Conservation (phyloP, 805 yeast species). For the Myxozyma geophila region DNA sequence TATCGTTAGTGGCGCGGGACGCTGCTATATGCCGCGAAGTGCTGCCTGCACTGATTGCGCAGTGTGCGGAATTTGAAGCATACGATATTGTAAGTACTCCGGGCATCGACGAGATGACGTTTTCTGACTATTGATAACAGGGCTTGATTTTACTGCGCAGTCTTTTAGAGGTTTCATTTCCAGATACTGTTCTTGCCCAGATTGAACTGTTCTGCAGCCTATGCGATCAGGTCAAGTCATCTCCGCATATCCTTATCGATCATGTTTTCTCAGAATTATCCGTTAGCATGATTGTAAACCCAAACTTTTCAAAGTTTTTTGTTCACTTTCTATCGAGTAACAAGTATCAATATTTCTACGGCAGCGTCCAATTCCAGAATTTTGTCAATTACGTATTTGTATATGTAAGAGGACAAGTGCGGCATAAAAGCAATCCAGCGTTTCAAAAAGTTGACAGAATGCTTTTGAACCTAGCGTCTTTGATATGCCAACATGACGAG, state of each 20-base stretch:
- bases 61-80: conserved; percentile 24
- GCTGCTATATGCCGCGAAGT: conserved; percentile 9
- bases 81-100: conserved; percentile 18
- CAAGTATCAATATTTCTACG: background rate
- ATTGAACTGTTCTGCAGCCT: conserved; percentile 11
- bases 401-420: conserved; percentile 1
- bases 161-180: conserved; percentile 13
- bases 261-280: conserved; percentile 13
- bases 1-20: conserved; percentile 24
- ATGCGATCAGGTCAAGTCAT: conserved; percentile 7
- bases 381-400: conserved; percentile 12
- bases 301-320: conserved; percentile 9
- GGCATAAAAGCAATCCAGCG: conserved; percentile 13
- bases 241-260: conserved; percentile 15
- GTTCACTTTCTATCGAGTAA: background rate
- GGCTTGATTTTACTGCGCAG: conserved; percentile 18
- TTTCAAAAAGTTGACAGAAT: background rate
- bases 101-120: background rate
- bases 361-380: conserved; percentile 2
- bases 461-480: conserved; percentile 1
- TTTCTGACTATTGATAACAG: conserved; percentile 3
- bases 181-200: conserved; percentile 13
- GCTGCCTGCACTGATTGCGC: conserved; percentile 24
- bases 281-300: background rate
- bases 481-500: conserved; percentile 6